Conservation (phyloP, 2,329 filamentous ascomycete genomes). For the Monosporascus cannonballus region DNA sequence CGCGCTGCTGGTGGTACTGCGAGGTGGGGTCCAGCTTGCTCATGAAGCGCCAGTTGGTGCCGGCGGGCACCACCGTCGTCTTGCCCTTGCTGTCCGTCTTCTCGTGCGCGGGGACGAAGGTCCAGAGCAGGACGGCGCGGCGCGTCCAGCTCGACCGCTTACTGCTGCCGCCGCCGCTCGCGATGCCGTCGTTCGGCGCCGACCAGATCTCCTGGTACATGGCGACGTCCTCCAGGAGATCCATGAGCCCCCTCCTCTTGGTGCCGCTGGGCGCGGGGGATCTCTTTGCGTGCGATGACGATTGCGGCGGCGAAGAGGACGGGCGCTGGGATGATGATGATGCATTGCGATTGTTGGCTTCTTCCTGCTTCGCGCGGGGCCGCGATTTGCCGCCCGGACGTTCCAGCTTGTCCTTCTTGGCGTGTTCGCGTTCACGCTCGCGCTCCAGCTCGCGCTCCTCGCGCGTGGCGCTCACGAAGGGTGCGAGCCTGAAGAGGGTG, state of each 20-base stretch:
- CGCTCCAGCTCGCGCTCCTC: constrained; percentile 19
- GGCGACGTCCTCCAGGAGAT: constrained; percentile 54
- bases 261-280: constrained; percentile 1
- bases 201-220: constrained; percentile 66
- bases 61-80: constrained; percentile 42
- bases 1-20: constrained; percentile 48
- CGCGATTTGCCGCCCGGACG: constrained; percentile 16
- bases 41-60: constrained; percentile 57
- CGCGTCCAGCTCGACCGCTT: constrained; percentile 41
- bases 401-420: constrained; percentile 11
- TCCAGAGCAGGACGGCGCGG: constrained; percentile 58
- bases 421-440: constrained; percentile 13
- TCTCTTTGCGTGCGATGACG: background rate
- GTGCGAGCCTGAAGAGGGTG: constrained; percentile 50
- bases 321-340: background rate
- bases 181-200: constrained; percentile 34
- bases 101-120: constrained; percentile 49
- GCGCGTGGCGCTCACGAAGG: constrained; percentile 35
- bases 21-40: constrained; percentile 55
- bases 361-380: constrained; percentile 22
- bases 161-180: constrained; percentile 7
- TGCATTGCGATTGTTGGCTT: constrained; percentile 28
- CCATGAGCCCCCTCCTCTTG: constrained; percentile 31
- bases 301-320: constrained; percentile 7
- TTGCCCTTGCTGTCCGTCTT: constrained; percentile 36